Evolutionary conservation across 495 filamentous ascomycete genomes (phyloP), one percentile per base, ranked within the genome.

Genomic region (Aspergillus biplanus): DNA sequence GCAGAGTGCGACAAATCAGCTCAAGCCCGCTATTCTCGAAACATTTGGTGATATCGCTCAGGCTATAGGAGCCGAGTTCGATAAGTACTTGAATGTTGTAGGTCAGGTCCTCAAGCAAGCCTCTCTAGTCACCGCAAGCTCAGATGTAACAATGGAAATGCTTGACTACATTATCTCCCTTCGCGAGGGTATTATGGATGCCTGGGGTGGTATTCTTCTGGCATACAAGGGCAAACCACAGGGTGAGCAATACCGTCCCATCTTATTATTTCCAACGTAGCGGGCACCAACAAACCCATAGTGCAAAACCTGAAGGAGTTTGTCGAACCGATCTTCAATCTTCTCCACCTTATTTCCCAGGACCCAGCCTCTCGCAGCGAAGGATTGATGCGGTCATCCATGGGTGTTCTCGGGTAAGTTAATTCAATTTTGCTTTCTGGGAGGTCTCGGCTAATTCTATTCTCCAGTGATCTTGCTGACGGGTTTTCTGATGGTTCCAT

Each of bases 1-100:
- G n/a, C 58, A 76, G 69, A 76, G 73, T 33, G 85, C 96, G 31
- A 90, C 92, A 64, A 97, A 98, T 75, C 93, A 97, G 75, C 95
- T 98, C 76, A 97, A 97, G 83, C 95, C 95, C 35, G 93, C 96
- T 13, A 98, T 99, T 61, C 85, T 99, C 18, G 94, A 98, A 74
- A 97, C 92, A 69, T 99, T 99, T 73, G 96, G 95, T 59, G 95
- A 99, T 74, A 97, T 98, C 76, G 94, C 96, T 58, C 91, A 94
- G 72, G 95, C 95, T 49, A 99, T 99, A 76, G 87, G 91, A 59
- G 90, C 89, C 13, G 86, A 93, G 64, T 99, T 98, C 66, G 91
- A 97, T 76, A 91, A 88, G 5, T 99, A 99, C 73, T 85, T 99
- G 42, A 82, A 88, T 16, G 90, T 97, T 59, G 95, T 99, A 50